phyloP scores from a whole-genome alignment of 1,284 basidiomycete species.

The Apiotrichum mycotoxinovorans region DNA sequence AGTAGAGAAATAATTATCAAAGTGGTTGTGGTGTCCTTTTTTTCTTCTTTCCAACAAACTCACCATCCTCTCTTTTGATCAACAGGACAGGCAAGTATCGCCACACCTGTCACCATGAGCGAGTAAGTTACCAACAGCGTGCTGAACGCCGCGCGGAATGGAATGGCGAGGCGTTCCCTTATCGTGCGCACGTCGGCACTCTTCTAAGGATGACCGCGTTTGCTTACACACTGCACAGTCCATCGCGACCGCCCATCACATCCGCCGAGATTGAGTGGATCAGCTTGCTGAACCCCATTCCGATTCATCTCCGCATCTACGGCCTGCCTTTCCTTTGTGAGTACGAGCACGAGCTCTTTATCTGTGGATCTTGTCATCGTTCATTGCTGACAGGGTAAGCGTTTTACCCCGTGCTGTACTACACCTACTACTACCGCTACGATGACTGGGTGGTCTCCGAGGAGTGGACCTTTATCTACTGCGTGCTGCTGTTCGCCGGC shows the following conservation, averaged over 20 bases:
- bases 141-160: too few relatives aligned
- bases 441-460: conserved; percentile 88
- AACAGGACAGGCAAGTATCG: neutral
- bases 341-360: too few relatives aligned
- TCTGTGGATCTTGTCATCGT: conserved; percentile 46
- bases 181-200: too few relatives aligned
- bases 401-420: conserved; percentile 84
- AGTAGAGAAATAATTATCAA: too few relatives aligned
- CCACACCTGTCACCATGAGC: neutral
- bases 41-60: neutral
- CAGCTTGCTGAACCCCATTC: conserved; percentile 74
- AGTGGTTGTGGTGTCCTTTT: neutral
- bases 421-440: conserved; percentile 80
- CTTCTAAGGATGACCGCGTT: too few relatives aligned
- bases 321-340: conserved; percentile 63
- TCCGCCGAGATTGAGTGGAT: conserved; percentile 82
- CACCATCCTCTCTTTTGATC: neutral
- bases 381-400: conserved; percentile 30
- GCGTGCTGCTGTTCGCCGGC: conserved; percentile 73
- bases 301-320: conserved; percentile 76
- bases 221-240: neutral
- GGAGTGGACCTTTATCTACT: conserved; percentile 93
- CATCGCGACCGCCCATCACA: conserved; percentile 52
- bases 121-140: neutral
- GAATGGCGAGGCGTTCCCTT: too few relatives aligned